Base-by-base conservation (phyloP, 2,329 filamentous ascomycete species). In the Alternaria conjuncta region DNA sequence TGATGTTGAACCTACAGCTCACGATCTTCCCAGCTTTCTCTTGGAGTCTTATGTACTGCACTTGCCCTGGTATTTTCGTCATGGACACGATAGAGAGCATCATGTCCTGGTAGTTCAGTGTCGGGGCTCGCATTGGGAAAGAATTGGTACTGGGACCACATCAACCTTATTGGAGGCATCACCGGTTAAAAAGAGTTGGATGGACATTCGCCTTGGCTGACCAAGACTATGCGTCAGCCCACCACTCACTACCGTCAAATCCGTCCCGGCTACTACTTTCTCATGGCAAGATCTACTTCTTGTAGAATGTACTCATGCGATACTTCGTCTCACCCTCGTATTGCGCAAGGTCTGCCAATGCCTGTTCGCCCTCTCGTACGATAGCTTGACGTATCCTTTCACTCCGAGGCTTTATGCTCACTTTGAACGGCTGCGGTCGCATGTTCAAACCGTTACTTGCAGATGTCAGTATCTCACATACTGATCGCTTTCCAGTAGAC, bases 311-410 rank as follows among this genome's bases (percentile, higher is more conserved):
- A 60, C 75, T 78, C 85, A 88, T 86, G 36, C 84, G 79, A 68
- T 87, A 88, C 71, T 85, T 83, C n/a, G 84, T 87, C 73, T 87
- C 85, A 3, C 86, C 86, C 15, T 86, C 82, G 56, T 86, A 86
- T 53, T 82, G 80, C 65, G 84, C 81, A 21, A 89, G 71, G 53
- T 87, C 83, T 49, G 80, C 71, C 41, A 88, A 76, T 0, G 87
- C 87, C 69, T 86, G 81, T 61, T 77, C 76, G 4, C 85, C 86
- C 71, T 89, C 86, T 1, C 82, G 78, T 57, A 86, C 79, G 47
- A 88, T 85, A 0, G 86, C 83, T 58, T 81, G 76, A 4, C 77
- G 77, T 56, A 88, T 85, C 61, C 82, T 81, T 15, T 83, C 80
- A 12, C 75, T 84, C 28, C 86, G 79, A 12, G 86, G 84, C 36